Evolutionary conservation across 2,329 filamentous ascomycete species (phyloP).

Genomic region (Botryosphaeria agaves): DNA sequence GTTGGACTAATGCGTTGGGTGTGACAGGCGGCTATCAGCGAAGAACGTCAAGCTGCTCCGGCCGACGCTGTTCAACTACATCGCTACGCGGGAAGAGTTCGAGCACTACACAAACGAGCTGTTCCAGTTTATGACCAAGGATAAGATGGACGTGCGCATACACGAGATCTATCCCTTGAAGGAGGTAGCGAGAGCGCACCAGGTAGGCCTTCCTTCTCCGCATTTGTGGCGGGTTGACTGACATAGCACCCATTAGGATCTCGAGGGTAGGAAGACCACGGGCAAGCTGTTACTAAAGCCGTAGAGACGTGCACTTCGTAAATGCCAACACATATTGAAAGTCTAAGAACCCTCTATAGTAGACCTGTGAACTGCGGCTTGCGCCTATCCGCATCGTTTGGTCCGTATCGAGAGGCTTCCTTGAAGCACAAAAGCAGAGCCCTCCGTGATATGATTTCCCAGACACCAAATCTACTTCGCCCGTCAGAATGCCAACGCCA

Average conservation of each 20-base stretch:
- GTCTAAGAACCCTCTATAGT: too few relatives aligned
- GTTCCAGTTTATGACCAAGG: constrained; percentile 51
- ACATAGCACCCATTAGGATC: too few relatives aligned
- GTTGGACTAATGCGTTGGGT: too few relatives aligned
- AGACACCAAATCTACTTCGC: too few relatives aligned
- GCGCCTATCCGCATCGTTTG: too few relatives aligned
- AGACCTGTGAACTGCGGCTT: too few relatives aligned
- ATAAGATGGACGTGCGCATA: constrained; percentile 53
- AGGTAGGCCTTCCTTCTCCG: constrained; percentile 16
- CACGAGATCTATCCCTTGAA: constrained; percentile 63
- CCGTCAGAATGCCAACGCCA: too few relatives aligned
- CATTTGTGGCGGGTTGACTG: background rate
- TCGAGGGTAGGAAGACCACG: constrained; percentile 67
- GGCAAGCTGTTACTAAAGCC: constrained; percentile 67
- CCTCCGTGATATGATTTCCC: too few relatives aligned
- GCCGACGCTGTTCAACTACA: constrained; percentile 56
- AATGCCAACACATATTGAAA: too few relatives aligned
- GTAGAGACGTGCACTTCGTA: constrained; percentile 15
- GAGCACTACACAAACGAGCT: constrained; percentile 54
- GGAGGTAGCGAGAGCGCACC: constrained; percentile 55
- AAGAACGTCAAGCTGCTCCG: constrained; percentile 68
- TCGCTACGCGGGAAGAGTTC: constrained; percentile 51
- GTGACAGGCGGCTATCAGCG: constrained; percentile 36
- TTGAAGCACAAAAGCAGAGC: too few relatives aligned
- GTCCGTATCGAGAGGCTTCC: too few relatives aligned